phyloP scores from a whole-genome alignment of 495 filamentous ascomycete species.

The Lepidopterella palustris region DNA sequence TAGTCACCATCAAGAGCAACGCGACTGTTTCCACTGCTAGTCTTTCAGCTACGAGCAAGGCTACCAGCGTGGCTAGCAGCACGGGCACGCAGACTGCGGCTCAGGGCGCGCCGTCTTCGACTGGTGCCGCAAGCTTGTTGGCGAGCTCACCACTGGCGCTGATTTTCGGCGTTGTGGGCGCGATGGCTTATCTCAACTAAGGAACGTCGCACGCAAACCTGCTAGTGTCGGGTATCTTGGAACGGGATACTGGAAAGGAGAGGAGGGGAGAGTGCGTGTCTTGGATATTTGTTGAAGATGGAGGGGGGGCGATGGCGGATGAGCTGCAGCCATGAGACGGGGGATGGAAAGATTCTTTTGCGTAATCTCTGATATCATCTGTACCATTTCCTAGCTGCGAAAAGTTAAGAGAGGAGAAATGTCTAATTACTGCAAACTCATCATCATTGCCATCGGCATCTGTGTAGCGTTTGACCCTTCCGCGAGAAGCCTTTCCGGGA shows the following conservation, averaged over 20 bases:
- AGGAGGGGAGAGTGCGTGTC: no score
- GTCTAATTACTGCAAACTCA: no score
- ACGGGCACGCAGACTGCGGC: background rate
- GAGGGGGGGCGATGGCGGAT: background rate
- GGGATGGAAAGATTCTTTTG: no score
- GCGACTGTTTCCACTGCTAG: conserved; percentile 2
- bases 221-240: background rate
- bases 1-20: conserved; percentile 4
- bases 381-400: no score
- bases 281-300: no score
- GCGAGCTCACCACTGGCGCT: conserved; percentile 33
- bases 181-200: conserved; percentile 34
- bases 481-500: no score
- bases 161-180: conserved; percentile 34
- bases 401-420: no score
- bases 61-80: background rate
- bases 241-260: background rate
- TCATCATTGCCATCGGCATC: no score
- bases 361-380: no score
- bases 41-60: background rate
- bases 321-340: background rate
- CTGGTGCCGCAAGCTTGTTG: conserved; percentile 21
- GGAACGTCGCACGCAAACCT: no score
- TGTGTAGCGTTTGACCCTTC: no score
- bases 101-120: conserved; percentile 12